Conservation (phyloP, 2,329 filamentous ascomycete species). For the Arthroderma uncinatum region DNA sequence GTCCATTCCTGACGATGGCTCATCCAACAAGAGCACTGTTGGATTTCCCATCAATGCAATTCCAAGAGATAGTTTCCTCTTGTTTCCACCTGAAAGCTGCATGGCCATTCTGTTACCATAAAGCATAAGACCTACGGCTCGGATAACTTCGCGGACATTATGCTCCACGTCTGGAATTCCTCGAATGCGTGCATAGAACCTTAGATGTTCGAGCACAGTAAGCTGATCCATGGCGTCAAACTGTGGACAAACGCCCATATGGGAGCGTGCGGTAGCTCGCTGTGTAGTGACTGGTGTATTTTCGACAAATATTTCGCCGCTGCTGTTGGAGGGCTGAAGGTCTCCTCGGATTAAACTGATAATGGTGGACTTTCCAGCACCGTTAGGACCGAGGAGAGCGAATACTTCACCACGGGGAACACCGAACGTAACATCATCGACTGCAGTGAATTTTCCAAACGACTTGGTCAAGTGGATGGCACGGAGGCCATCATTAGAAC, state of each 20-base stretch:
- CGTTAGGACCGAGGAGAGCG: slow-evolving; percentile 79
- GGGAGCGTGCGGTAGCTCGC: slow-evolving; percentile 58
- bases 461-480: slow-evolving; percentile 69
- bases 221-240: slow-evolving; percentile 81
- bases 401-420: slow-evolving; percentile 74
- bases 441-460: slow-evolving; percentile 64
- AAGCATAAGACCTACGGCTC: slow-evolving; percentile 62
- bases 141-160: slow-evolving; percentile 68
- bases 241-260: slow-evolving; percentile 86
- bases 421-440: slow-evolving; percentile 80
- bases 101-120: slow-evolving; percentile 66
- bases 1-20: slow-evolving; percentile 80
- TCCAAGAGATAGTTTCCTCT: slow-evolving; percentile 78
- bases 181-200: slow-evolving; percentile 76
- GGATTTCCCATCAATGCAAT: slow-evolving; percentile 92
- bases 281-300: slow-evolving; percentile 61
- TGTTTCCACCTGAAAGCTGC: slow-evolving; percentile 79
- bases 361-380: slow-evolving; percentile 81
- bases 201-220: slow-evolving; percentile 76
- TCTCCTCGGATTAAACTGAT: slow-evolving; percentile 88
- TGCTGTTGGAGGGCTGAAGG: slow-evolving; percentile 56
- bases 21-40: slow-evolving; percentile 74
- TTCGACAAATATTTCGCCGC: slow-evolving; percentile 74
- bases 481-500: slow-evolving; percentile 57
- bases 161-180: slow-evolving; percentile 64